A percentile compares a stretch with the other conserved stretches of the same genome.
Conservation (phyloP, 2,329 filamentous ascomycete species). For the Berkeleyomyces rouxiae region DNA sequence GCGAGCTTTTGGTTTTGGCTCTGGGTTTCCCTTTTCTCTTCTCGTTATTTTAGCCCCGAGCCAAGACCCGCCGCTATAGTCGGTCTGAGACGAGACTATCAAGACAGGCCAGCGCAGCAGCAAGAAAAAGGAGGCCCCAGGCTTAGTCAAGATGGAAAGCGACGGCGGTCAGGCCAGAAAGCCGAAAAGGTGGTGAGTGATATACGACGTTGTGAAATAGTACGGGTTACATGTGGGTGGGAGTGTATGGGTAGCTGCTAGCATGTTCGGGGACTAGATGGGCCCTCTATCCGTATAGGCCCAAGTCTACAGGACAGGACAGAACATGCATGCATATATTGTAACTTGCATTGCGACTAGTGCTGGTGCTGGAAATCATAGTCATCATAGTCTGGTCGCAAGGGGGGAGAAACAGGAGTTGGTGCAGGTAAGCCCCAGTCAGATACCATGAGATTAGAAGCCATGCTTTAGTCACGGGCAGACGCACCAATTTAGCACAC, state of each 20-base stretch:
- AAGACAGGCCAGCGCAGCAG: neutral
- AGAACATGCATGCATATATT: neutral
- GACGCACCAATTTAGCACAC: neutral
- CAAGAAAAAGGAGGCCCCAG: neutral
- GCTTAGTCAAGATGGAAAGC: neutral
- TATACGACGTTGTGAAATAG: neutral
- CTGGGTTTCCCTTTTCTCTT: neutral
- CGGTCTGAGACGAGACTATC: neutral
- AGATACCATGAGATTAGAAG: neutral
- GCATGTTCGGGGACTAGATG: neutral
- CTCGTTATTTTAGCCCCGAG: neutral
- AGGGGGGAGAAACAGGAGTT: neutral
- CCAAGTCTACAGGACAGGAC: no score
- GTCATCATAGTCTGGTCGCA: neutral
- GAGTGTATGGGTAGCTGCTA: neutral
- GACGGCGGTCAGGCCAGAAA: neutral
- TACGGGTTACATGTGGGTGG: neutral
- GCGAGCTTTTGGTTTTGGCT: no score
- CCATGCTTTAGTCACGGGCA: neutral
- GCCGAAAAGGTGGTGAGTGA: neutral
- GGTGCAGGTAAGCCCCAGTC: neutral
- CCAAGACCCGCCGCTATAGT: neutral
- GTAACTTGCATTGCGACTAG: neutral
- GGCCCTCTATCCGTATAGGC: neutral
- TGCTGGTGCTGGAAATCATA: no score